These are phyloP conservation scores for Amesomyces nigricolor DNA, from an alignment of 2,329 filamentous ascomycete genomes.

Conservation along the genomic window DNA sequence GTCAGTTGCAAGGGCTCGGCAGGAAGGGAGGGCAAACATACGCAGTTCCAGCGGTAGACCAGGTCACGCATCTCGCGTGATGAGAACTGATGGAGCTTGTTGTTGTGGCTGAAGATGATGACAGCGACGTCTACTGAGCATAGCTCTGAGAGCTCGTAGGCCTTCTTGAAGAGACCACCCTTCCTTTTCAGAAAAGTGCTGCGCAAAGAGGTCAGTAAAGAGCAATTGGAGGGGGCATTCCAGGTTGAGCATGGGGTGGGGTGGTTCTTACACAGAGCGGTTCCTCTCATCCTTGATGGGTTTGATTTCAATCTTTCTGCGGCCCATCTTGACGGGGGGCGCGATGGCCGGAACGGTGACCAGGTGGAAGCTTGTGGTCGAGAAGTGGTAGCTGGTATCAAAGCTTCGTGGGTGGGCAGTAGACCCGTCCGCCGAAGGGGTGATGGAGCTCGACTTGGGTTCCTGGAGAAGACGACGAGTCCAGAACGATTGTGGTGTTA, in stretches of 20 bases:
- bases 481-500: no score
- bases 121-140: constrained; percentile 98
- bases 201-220: constrained; percentile 23
- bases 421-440: not conserved
- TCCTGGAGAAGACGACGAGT: no score
- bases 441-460: no score
- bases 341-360: constrained; percentile 8
- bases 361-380: not conserved
- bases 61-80: constrained; percentile 90
- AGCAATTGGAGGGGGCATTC: not conserved
- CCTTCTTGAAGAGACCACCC: constrained; percentile 98
- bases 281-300: constrained; percentile 98
- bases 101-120: constrained; percentile 97
- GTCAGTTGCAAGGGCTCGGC: constrained; percentile 15
- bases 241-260: not conserved
- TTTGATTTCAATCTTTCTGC: constrained; percentile 99
- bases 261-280: constrained; percentile 76
- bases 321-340: constrained; percentile 63
- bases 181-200: constrained; percentile 99
- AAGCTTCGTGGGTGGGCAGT: not conserved
- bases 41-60: constrained; percentile 82
- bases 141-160: constrained; percentile 93
- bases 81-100: constrained; percentile 98
- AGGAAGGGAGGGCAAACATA: constrained; percentile 44
- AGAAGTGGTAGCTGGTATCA: not conserved